Evolutionary conservation across 2,329 filamentous ascomycete genomes (phyloP), one percentile per base, ranked within the genome.

Genomic region (Exophiala sp.): DNA sequence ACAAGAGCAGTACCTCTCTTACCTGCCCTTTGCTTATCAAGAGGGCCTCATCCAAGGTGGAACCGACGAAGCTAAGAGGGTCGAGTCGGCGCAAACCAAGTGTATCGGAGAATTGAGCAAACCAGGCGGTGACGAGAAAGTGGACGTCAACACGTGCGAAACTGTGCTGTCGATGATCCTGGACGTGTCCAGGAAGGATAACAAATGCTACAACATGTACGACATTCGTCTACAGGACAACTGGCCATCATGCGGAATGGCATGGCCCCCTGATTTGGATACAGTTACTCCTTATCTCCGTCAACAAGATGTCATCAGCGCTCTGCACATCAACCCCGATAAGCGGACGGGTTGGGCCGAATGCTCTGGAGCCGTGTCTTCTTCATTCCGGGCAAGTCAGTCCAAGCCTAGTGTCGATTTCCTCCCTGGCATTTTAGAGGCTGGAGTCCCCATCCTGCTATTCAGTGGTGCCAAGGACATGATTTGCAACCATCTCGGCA

Each of bases 401-500:
- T 95, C 91, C 1, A 79, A 78, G 61, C 89, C 94, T 0, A 80
- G 90, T 0, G 75, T 91, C 55, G 75, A 83, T 2, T 75, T 96
- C 3, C 77, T 99, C 1, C 92, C 94, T 0, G 85, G 82, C 2
- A 72, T 99, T 14, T 78, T 99, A 8, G 79, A 86, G 60, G 79
- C 94, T 0, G 73, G 71, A 53, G 73, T 97, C 8, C 86, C 87
- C 1, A 80, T 95, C 38, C 75, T 96, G 1, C 82, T 99, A 16
- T 99, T 97, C 75, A 96, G 91, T 2, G 94, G 94, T 48, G 88
- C 91, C 57, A 85, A 95, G 65, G 94, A 99, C 69, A 76, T 97
- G 20, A 97, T 99, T 64, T 99, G 94, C 80, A 99, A 99, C 70
- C 91, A 99, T 68, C 75, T 96, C 29, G 94, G 94, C 54, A 99